Percentiles rank a stretch among this genome's conserved stretches.
Conservation (phyloP, 2,329 filamentous ascomycete species). For the Grosmannia clavigera region DNA sequence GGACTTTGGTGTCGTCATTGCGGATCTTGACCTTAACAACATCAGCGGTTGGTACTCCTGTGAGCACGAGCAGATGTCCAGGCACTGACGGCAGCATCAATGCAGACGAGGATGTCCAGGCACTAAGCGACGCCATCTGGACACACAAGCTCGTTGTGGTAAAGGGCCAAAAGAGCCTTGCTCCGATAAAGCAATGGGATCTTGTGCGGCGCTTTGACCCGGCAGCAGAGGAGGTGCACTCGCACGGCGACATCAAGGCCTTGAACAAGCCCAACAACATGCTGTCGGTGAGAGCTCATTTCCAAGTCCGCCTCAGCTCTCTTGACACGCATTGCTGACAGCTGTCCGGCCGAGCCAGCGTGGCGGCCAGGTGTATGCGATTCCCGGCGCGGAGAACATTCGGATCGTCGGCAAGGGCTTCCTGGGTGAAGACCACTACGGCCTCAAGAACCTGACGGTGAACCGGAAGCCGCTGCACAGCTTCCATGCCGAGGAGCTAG, state of each 20-base stretch:
- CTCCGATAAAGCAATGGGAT: slow-evolving; percentile 31
- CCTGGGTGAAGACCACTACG: slow-evolving; percentile 31
- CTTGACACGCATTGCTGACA: background rate
- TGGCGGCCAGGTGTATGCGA: slow-evolving; percentile 21
- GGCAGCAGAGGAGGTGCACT: slow-evolving; percentile 25
- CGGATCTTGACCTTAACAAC: slow-evolving; percentile 24
- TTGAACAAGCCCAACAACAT: slow-evolving; percentile 28
- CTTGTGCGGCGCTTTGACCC: slow-evolving; percentile 30
- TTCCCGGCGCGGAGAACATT: slow-evolving; percentile 30
- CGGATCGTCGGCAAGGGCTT: slow-evolving; percentile 31
- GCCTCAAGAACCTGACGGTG: slow-evolving; percentile 24
- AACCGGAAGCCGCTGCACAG: slow-evolving; percentile 20
- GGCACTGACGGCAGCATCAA: background rate
- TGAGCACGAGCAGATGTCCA: background rate
- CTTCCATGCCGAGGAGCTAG: slow-evolving; percentile 23
- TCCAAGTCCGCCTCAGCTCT: background rate
- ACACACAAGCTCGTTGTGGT: slow-evolving; percentile 30
- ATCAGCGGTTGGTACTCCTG: slow-evolving; percentile 17
- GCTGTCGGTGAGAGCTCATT: slow-evolving; percentile 12
- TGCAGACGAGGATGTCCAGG: slow-evolving; percentile 23
- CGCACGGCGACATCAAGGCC: slow-evolving; percentile 27
- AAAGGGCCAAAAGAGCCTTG: slow-evolving; percentile 27
- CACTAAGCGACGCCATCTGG: slow-evolving; percentile 27
- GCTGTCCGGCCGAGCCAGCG: slow-evolving; percentile 9
- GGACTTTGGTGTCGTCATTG: slow-evolving; percentile 24